Base-by-base conservation (phyloP, 2,329 filamentous ascomycete species). In the Phaeoacremonium minimum region DNA sequence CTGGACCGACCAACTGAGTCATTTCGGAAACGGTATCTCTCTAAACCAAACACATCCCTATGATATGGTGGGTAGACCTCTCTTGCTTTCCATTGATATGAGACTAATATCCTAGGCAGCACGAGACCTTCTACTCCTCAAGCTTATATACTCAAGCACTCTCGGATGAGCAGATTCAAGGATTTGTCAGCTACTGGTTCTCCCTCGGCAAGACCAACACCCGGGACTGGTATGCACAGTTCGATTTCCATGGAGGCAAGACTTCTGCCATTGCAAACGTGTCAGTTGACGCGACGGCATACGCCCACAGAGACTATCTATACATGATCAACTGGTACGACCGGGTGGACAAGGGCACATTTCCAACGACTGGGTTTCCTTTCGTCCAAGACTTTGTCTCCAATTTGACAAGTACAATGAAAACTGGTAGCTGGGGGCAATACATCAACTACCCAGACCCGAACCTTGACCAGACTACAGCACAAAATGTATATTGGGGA, bases 281-380 rank as follows among this genome's bases (percentile, higher is more conserved):
- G 1, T 45, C 53, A 11, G 44, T 43, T 12, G 43, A 53, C n/a
- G 41, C 52, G 15, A 59, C 63, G 6, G 53, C 62, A 6, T 68
- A 67, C 32, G 61, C 58, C 6, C 63, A 67, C 43, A 61, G 61
- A n/a, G 60, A 64, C 40, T 65, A 64, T 44, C 60, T 73, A 35
- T 60, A 73, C 19, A 70, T 76, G 41, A 61, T 69, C 13, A 64
- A 73, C 38, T 64, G 72, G 35, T 65, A 67, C 35, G 69, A 73
- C 45, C 57, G 64, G 13, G 55, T 54, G 5, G 52, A 57, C 36
- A 46, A 43, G 15, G 50, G 50, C 12, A 30, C 42, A 3, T 63
- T 61, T 33, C 61, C 62, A 0, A 36, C 46, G 4, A 51, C 54
- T 9, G 63, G 63, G 0, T 60, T 61, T 32, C 33, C 45, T 3